Evolutionary conservation across 768 basidiomycete species (phyloP).

Genomic region (Panus rudis): DNA sequence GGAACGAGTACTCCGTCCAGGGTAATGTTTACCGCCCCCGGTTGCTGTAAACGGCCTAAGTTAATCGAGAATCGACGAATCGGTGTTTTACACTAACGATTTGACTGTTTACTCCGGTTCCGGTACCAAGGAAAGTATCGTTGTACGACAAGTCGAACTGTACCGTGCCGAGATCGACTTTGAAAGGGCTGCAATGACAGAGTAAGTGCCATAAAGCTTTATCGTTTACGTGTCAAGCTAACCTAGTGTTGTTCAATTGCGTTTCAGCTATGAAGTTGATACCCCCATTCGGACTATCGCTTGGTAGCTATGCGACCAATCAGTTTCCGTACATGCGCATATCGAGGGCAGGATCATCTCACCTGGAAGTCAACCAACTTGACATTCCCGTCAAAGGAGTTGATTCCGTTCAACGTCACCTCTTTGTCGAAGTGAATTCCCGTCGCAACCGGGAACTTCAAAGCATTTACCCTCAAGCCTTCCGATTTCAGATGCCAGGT

Average conservation of each 20-base stretch:
- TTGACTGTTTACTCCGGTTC: slow-evolving; percentile 41
- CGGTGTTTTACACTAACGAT: slow-evolving; percentile 35
- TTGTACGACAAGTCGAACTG: slow-evolving; percentile 56
- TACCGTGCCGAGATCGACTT: slow-evolving; percentile 61
- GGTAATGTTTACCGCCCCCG: slow-evolving; percentile 51
- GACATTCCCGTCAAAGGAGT: slow-evolving; percentile 55
- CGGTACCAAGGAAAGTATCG: slow-evolving; percentile 48
- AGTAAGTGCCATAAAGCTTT: background rate
- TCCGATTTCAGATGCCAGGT: slow-evolving; percentile 57
- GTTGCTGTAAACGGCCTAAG: slow-evolving; percentile 28
- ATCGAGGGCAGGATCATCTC: background rate
- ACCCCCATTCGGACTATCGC: slow-evolving; percentile 59
- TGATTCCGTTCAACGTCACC: slow-evolving; percentile 54
- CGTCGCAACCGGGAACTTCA: slow-evolving; percentile 60
- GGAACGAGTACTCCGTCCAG: slow-evolving; percentile 50
- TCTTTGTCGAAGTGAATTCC: slow-evolving; percentile 60
- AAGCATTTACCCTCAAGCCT: slow-evolving; percentile 55
- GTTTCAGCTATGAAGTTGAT: slow-evolving; percentile 59
- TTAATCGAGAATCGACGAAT: background rate
- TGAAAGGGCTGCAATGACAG: slow-evolving; percentile 44
- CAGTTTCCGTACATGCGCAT: background rate
- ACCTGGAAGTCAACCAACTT: slow-evolving; percentile 45
- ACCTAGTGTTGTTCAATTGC: slow-evolving; percentile 53
- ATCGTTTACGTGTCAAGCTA: slow-evolving; percentile 2
- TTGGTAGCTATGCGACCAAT: slow-evolving; percentile 42